These are phyloP conservation scores for Erythrobasidium hasegawianum DNA, from an alignment of 1,284 basidiomycete species.

Conservation along the genomic window DNA sequence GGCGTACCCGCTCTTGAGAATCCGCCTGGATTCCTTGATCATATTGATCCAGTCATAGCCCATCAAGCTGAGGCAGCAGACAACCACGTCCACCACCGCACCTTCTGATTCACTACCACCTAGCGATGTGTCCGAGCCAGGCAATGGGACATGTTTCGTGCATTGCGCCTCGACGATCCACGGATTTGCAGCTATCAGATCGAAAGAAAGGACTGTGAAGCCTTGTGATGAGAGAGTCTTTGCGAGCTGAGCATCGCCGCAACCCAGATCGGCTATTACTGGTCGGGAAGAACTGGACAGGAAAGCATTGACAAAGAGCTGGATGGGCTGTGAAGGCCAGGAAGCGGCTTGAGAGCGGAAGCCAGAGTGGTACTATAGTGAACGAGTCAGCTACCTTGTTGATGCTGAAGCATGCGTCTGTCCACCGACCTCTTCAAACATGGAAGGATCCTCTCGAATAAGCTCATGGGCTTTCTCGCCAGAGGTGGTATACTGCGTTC, in stretches of 20 bases:
- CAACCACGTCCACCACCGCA: conserved; percentile 77
- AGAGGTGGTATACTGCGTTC: conserved; percentile 48
- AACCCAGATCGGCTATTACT: conserved; percentile 88
- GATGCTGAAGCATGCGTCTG: too few species aligned
- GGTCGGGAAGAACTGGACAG: conserved; percentile 56
- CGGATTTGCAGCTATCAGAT: conserved; percentile 40
- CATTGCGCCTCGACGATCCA: conserved; percentile 45
- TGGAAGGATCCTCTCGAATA: conserved; percentile 72
- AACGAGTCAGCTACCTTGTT: too few species aligned
- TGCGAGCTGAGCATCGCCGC: conserved; percentile 88
- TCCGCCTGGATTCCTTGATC: conserved; percentile 80
- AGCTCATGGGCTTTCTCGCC: conserved; percentile 68
- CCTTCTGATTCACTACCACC: conserved; percentile 38
- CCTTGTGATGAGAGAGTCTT: conserved; percentile 56
- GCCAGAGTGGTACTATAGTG: conserved; percentile 78
- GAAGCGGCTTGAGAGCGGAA: conserved; percentile 78
- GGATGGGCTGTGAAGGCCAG: conserved; percentile 87
- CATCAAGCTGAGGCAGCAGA: conserved; percentile 95
- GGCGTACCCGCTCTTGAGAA: conserved; percentile 72
- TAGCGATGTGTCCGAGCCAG: conserved; percentile 20
- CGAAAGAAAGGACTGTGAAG: conserved; percentile 42
- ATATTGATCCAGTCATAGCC: conserved; percentile 92
- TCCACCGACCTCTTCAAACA: conserved; percentile 79
- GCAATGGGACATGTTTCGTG: conserved; percentile 41
- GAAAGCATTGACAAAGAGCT: conserved; percentile 61